A percentile compares a stretch with the other conserved stretches of the same genome.
phyloP scores from a whole-genome alignment of 192 early-diverging fungal genomes.

The Podila clonocystis region DNA sequence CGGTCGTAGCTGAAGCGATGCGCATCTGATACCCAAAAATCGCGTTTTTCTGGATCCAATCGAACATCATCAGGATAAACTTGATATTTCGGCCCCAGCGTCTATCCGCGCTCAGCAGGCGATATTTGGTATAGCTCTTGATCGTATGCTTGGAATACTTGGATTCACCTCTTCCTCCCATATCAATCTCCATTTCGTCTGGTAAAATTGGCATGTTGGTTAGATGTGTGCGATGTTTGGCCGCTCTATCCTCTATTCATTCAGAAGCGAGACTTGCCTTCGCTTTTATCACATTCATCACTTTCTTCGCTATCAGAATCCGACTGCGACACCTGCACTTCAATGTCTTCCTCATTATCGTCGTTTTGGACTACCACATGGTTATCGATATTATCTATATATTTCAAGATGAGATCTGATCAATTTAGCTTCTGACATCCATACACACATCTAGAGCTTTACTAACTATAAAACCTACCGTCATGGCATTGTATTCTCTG shows the following conservation, averaged over 20 bases:
- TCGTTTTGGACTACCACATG: neutral
- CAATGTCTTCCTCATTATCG: neutral
- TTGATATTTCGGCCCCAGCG: slow-evolving; percentile 23
- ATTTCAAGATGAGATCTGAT: neutral
- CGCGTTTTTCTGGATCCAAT: slow-evolving; percentile 25
- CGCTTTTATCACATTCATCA: neutral
- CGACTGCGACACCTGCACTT: neutral
- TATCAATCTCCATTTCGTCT: neutral
- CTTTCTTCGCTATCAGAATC: slow-evolving; percentile 14
- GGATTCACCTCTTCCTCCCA: neutral
- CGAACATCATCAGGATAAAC: slow-evolving; percentile 30
- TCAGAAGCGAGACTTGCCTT: slow-evolving; percentile 9
- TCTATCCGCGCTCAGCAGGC: slow-evolving; percentile 13
- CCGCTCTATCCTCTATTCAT: neutral
- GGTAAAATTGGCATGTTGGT: too few relatives aligned
- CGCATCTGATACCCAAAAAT: slow-evolving; percentile 24
- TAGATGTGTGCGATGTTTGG: neutral
- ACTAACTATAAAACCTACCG: neutral
- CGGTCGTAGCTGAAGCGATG: neutral
- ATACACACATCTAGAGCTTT: neutral
- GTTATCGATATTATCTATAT: neutral
- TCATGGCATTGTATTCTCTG: slow-evolving; percentile 11
- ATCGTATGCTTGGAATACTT: slow-evolving; percentile 15
- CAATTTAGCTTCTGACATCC: neutral
- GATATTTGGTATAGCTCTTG: slow-evolving; percentile 23